phyloP scores from a whole-genome alignment of 208 protist species.

The Acanthamoeba castellanii region DNA sequence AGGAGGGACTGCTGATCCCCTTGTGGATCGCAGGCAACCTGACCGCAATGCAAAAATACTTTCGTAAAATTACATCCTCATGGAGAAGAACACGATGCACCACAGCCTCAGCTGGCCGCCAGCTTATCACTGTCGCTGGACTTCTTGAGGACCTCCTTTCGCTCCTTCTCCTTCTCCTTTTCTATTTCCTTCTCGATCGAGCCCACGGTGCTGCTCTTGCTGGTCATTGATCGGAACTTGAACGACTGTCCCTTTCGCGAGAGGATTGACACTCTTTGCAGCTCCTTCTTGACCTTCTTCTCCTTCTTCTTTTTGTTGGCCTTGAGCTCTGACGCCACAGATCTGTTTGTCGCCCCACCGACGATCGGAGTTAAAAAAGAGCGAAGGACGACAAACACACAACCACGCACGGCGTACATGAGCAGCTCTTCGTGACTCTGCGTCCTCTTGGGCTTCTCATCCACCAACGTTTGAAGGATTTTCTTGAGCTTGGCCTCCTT shows the following conservation, averaged over 20 bases:
- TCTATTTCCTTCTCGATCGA: constrained; percentile 53
- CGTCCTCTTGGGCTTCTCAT: constrained; percentile 50
- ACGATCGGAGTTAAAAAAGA: background rate
- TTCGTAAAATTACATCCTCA: no score
- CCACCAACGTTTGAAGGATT: constrained; percentile 28
- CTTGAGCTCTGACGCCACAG: constrained; percentile 53
- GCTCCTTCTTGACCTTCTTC: constrained; percentile 67
- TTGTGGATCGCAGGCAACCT: no score
- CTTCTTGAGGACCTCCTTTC: constrained; percentile 44
- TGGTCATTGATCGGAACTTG: constrained; percentile 64
- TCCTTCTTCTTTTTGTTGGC: constrained; percentile 74
- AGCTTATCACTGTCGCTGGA: constrained; percentile 3
- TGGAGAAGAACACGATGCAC: no score
- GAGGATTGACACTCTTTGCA: constrained; percentile 1
- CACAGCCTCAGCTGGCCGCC: background rate
- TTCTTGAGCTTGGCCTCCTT: constrained; percentile 70
- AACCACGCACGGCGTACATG: constrained; percentile 1
- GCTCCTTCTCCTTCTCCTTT: constrained; percentile 46
- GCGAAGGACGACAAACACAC: background rate
- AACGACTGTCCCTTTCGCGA: constrained; percentile 32
- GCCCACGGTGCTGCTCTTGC: constrained; percentile 43
- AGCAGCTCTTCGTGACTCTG: constrained; percentile 58
- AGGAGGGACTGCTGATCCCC: no score
- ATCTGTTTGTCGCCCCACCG: background rate
- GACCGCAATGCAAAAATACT: no score